Conservation (phyloP, 1,139 yeast species). For the Candida neerlandica region DNA sequence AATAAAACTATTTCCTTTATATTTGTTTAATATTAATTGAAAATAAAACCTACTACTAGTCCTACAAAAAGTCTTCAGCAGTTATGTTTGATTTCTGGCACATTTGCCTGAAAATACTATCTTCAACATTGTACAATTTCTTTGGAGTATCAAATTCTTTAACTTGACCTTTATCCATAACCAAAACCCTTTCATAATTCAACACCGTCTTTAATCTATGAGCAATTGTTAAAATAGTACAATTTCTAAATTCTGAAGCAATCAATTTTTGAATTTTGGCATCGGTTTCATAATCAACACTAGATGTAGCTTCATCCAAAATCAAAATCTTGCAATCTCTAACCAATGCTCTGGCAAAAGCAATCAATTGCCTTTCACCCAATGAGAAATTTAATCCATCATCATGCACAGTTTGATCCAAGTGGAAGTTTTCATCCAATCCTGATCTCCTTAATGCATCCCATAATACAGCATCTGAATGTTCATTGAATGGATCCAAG, state of each 20-base stretch:
- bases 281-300: constrained; percentile 47
- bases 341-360: constrained; percentile 45
- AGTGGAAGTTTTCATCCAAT: constrained; percentile 48
- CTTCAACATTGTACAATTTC: constrained; percentile 23
- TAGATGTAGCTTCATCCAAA: constrained; percentile 48
- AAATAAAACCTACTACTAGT: neutral
- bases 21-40: too few relatives aligned
- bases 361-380: constrained; percentile 45
- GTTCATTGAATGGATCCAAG: constrained; percentile 63
- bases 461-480: constrained; percentile 56
- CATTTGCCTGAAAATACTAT: constrained; percentile 52
- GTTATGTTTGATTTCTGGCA: constrained; percentile 57
- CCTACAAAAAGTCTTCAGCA: constrained; percentile 23
- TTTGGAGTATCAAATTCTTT: constrained; percentile 61
- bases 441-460: constrained; percentile 63
- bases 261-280: constrained; percentile 39
- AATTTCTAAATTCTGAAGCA: constrained; percentile 33
- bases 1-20: too few relatives aligned
- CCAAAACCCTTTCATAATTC: constrained; percentile 41
- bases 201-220: constrained; percentile 44
- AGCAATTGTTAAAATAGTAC: constrained; percentile 46
- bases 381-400: constrained; percentile 44
- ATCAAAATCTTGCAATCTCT: constrained; percentile 39
- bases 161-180: constrained; percentile 54
- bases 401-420: constrained; percentile 41